Evolutionary conservation across 202 grass and related monocot species (phyloP), one percentile per base, ranked within the genome.

Genomic region (Digitaria exilis): DNA sequence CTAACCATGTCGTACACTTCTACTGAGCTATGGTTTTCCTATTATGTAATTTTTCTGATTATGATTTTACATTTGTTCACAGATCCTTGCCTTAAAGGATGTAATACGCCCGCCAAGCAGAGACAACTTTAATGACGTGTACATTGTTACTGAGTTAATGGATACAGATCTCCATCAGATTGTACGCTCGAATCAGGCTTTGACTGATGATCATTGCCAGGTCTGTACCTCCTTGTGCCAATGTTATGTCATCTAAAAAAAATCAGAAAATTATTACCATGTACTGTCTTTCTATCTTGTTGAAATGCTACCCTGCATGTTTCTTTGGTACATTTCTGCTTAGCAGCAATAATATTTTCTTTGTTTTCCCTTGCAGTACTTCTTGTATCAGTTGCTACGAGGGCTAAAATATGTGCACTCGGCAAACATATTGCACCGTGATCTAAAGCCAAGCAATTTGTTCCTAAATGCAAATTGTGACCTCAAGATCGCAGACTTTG

Each of bases 131-230:
- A 94, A 88, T 85, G 94, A 97, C 57, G 94, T 97, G 19, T 97
- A 97, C 83, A 54, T 97, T 89, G 90, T 97, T 85, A 46, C 10
- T 41, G 92, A 94, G 70, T 83, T 97, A 68, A 97, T 97, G 94
- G 94, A 97, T 87, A 97, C 94, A 9, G 94, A 97, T 89, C 94
- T 97, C 65, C 90, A 97, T 87, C 94, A 97, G 51, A 97, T 97
- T 41, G 82, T 97, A 66, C 92, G 90, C 45, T 97, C 94, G 81
- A 94, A 87, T 83, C 94, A 97, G 71, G 0, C 74, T 81, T 68
- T 97, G 74, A 94, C 92, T 60, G 94, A 97, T 79, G 94, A 97
- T 50, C 94, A 97, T 77, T 97, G 94, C 79, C 94, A 97, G 94
- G 94, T 97, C 37, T 68, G 78, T 76, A 83, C 12, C 73, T 63